phyloP scores from a whole-genome alignment of 2,329 filamentous ascomycete species.

The Rhytidhysteron rufulum region DNA sequence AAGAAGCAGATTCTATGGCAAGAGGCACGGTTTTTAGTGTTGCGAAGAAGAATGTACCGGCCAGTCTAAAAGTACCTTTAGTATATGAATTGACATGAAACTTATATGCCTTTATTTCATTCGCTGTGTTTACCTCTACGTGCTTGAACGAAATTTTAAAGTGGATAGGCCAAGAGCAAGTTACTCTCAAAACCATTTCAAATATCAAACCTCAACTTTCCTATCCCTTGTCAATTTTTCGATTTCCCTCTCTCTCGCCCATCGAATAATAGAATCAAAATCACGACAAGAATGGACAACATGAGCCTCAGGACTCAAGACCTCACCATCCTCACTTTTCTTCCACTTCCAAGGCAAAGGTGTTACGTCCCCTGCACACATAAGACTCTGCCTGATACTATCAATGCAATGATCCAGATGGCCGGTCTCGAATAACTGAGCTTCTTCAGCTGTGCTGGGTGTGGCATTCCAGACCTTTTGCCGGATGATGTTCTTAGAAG shows the following conservation, averaged over 20 bases:
- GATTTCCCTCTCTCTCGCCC: neutral
- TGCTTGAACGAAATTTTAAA: too few species aligned
- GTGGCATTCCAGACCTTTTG: neutral
- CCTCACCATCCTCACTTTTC: neutral
- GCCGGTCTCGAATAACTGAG: neutral
- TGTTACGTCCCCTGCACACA: neutral
- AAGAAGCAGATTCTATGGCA: too few species aligned
- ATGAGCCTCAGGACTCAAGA: neutral
- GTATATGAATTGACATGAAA: too few species aligned
- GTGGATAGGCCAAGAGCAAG: too few species aligned
- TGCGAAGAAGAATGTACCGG: too few species aligned
- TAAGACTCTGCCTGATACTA: neutral
- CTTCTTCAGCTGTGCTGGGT: neutral
- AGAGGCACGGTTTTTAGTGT: too few species aligned
- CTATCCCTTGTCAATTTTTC: neutral
- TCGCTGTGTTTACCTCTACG: too few species aligned
- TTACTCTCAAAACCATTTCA: too few species aligned
- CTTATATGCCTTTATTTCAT: too few species aligned
- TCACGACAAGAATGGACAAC: neutral
- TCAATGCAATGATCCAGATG: neutral
- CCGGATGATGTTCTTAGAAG: neutral
- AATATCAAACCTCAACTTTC: too few species aligned
- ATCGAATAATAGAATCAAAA: neutral
- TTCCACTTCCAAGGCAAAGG: neutral
- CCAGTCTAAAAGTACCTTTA: too few species aligned